Conservation (phyloP, 2,329 filamentous ascomycete species). For the Ophiobolus disseminans region DNA sequence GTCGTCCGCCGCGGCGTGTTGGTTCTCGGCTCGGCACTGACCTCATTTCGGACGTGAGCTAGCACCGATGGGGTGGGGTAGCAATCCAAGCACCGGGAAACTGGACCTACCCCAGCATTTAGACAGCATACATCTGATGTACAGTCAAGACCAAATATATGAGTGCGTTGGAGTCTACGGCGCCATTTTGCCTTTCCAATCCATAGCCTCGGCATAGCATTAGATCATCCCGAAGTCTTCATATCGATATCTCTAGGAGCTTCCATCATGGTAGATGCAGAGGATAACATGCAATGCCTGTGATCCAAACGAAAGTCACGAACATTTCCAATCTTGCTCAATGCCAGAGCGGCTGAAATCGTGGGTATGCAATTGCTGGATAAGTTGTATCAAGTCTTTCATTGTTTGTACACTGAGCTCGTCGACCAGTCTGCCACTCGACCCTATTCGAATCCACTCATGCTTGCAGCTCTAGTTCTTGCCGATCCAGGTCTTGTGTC, state of each 20-base stretch:
- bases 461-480: slow-evolving; percentile 40
- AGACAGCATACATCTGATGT: no score
- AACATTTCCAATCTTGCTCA: not conserved
- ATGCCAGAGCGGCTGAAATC: not conserved
- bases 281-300: not conserved
- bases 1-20: slow-evolving; percentile 23
- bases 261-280: no score
- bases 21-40: slow-evolving; percentile 36
- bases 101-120: no score
- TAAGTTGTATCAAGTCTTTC: slow-evolving; percentile 30
- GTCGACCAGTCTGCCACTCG: slow-evolving; percentile 22
- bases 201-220: no score
- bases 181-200: no score
- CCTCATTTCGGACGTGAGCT: slow-evolving; percentile 33
- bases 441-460: slow-evolving; percentile 11
- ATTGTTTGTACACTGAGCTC: slow-evolving; percentile 43
- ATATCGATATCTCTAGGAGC: no score
- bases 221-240: no score
- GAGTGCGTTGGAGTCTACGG: no score
- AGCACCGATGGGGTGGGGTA: slow-evolving; percentile 35
- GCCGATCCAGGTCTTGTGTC: slow-evolving; percentile 78
- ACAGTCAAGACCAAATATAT: not conserved
- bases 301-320: not conserved
- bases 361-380: not conserved
- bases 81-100: not conserved